Base-by-base conservation (phyloP, 805 yeast species). In the Sugiyamaella valdiviana region DNA sequence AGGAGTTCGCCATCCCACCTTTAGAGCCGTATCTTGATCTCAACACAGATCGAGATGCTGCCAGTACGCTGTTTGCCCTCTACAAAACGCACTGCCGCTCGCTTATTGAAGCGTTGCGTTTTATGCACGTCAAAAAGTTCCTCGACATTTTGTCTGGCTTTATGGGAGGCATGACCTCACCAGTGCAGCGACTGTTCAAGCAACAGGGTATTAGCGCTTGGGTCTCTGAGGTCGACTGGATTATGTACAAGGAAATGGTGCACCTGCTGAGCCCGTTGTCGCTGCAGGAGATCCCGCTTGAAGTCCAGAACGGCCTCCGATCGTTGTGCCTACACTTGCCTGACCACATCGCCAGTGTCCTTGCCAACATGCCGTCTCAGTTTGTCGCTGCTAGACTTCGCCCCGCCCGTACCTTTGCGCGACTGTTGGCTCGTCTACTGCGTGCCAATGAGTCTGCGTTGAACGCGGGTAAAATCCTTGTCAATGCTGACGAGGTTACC, bases 151-250 rank as follows among this genome's bases (percentile, higher is more conserved):
- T 85, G 42, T 60, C 71, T 6, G 68, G 77, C 6, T 85, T 80
- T 62, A 75, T 69, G 48, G 65, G 72, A 71, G 71, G 78, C 1
- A 70, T 86, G 46, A 79, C 89, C 0, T 70, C 79, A 0, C 84
- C 85, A 2, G 83, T 81, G 37, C 76, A 74, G 59, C 76, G 76
- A 55, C 65, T 86, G 19, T 76, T 81, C 59, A 71, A 71, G 5
- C 68, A 75, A 9, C 76, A 76, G 12, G 64, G 67, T 5, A 57
- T 80, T 12, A 57, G 71, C 4, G 73, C 73, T 14, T 87, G 95
- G 95, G 73, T 84, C n/a, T 57, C 72, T 26, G 67, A 75, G 42
- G 83, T 88, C 60, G 95, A 88, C 62, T 58, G 74, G 51, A 68
- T 76, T n/a, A 74, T 82, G 66, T 85, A 82, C 64, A 69, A 68